Conservation (phyloP, 495 filamentous ascomycete species). For the Bacidia rubella region DNA sequence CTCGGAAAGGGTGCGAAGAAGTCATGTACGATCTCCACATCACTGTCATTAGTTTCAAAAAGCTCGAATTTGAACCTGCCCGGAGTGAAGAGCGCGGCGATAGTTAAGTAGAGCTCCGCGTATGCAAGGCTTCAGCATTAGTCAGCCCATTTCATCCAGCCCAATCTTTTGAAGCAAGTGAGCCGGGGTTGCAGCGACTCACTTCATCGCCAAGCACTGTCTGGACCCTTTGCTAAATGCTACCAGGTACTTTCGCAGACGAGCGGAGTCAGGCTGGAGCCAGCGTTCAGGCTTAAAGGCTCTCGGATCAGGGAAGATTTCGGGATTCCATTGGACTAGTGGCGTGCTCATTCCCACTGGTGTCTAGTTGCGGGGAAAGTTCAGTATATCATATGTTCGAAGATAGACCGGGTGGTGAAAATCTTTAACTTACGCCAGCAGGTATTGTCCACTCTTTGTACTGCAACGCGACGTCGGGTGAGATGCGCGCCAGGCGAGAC, state of each 20-base stretch:
- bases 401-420: not conserved
- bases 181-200: no score
- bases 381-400: no score
- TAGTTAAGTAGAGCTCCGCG: slow-evolving; percentile 13
- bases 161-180: no score
- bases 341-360: slow-evolving; percentile 28
- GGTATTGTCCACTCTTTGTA: slow-evolving; percentile 10
- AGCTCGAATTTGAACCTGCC: slow-evolving; percentile 12
- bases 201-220: slow-evolving; percentile 16
- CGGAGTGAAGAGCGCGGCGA: slow-evolving; percentile 13
- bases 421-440: slow-evolving; percentile 1
- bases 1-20: slow-evolving; percentile 10
- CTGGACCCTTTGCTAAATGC: slow-evolving; percentile 13
- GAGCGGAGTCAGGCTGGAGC: slow-evolving; percentile 7
- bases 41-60: slow-evolving; percentile 11
- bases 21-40: slow-evolving; percentile 16
- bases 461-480: slow-evolving; percentile 15
- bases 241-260: slow-evolving; percentile 12
- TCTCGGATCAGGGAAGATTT: slow-evolving; percentile 21
- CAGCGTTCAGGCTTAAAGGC: slow-evolving; percentile 34
- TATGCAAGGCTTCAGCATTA: slow-evolving; percentile 16
- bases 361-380: slow-evolving; percentile 18
- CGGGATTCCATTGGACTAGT: slow-evolving; percentile 21
- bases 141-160: no score
- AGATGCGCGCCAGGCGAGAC: slow-evolving; percentile 18